phyloP scores from a whole-genome alignment of 176 grass and related monocot species.

The Carex myosuroides region DNA sequence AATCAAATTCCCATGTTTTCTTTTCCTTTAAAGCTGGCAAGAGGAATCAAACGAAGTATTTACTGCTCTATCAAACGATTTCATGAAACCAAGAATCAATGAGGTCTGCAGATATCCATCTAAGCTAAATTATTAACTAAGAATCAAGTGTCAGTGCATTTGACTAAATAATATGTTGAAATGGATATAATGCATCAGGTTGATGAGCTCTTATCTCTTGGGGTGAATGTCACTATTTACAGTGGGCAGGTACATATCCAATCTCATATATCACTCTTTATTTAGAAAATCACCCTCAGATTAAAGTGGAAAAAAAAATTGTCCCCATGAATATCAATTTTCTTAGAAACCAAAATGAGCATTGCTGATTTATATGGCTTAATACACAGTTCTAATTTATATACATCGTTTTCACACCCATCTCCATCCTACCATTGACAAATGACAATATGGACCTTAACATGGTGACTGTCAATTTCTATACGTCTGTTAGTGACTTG shows the following conservation, averaged over 20 bases:
- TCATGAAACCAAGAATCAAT: conserved; percentile 79
- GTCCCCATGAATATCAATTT: neutral
- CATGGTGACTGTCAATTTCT: neutral
- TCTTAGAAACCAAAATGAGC: neutral
- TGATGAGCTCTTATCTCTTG: conserved; percentile 62
- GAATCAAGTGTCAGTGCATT: neutral
- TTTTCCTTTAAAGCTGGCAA: conserved; percentile 40
- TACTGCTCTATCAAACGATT: conserved; percentile 44
- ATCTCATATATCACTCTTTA: neutral
- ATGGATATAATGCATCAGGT: conserved; percentile 37
- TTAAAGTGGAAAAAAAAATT: neutral
- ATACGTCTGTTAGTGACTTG: neutral
- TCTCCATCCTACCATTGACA: neutral
- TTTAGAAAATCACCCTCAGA: neutral
- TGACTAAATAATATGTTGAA: neutral
- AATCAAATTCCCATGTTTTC: neutral
- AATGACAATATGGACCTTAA: neutral
- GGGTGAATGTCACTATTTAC: conserved; percentile 71
- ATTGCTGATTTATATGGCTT: neutral
- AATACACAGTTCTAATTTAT: neutral
- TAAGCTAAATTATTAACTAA: neutral
- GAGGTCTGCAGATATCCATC: conserved; percentile 36
- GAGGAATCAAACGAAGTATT: conserved; percentile 33
- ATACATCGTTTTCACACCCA: neutral
- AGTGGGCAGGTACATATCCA: conserved; percentile 54